phyloP scores from a whole-genome alignment of 371 early-diverging fungal genomes.

The Rhizopus sp. region DNA sequence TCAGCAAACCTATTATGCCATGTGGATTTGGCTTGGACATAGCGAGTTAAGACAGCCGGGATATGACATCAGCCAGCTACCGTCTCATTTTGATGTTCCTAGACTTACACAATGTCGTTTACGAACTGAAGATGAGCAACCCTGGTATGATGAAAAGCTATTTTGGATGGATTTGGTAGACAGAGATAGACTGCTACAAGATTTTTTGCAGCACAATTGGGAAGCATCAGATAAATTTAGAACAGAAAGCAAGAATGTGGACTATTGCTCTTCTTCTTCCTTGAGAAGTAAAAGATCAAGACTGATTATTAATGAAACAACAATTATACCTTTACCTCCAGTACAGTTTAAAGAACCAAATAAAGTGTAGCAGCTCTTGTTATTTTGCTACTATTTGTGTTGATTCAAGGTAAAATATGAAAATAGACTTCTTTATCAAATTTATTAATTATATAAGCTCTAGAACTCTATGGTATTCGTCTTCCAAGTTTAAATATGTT shows the following conservation, averaged over 20 bases:
- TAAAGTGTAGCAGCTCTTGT: not conserved
- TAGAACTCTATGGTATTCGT: constrained; percentile 78
- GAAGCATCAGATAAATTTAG: constrained; percentile 33
- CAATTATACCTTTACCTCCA: constrained; percentile 14
- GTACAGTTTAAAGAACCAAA: constrained; percentile 8
- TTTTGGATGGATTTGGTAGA: constrained; percentile 52
- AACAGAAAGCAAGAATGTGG: constrained; percentile 4
- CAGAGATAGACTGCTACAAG: constrained; percentile 17
- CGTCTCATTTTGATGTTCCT: constrained; percentile 38
- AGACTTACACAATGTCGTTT: constrained; percentile 37
- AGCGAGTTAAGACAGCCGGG: constrained; percentile 34
- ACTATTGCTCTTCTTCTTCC: not conserved
- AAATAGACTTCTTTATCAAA: constrained; percentile 3
- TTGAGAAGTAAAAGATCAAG: not conserved
- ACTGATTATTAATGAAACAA: constrained; percentile 14
- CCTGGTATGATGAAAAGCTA: constrained; percentile 24
- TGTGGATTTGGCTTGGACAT: constrained; percentile 68
- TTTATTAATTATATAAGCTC: constrained; percentile 32
- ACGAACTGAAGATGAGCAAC: constrained; percentile 21
- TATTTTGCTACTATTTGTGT: no score
- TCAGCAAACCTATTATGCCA: constrained; percentile 58
- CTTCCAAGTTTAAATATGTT: constrained; percentile 71
- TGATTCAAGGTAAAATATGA: not conserved
- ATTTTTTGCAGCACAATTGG: constrained; percentile 37
- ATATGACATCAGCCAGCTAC: constrained; percentile 36